Percentiles rank a stretch among this genome's conserved stretches.
phyloP scores from a whole-genome alignment of 208 protist genomes.

The Zelonia costaricensis region DNA sequence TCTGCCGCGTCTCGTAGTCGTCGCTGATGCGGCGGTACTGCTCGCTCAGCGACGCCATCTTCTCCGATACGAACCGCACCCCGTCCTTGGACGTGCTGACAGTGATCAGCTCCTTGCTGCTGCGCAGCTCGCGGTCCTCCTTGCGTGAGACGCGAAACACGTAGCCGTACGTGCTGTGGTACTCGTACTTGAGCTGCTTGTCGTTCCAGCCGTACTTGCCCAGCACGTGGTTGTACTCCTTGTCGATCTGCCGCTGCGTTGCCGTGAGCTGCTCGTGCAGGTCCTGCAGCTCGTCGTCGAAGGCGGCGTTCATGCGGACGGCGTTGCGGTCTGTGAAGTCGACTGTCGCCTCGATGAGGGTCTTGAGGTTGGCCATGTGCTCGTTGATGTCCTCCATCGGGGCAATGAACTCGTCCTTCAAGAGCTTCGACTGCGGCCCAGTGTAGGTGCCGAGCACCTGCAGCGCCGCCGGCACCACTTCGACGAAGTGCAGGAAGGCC shows the following conservation, averaged over 20 bases:
- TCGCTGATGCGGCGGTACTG: constrained; percentile 73
- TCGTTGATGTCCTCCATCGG: constrained; percentile 87
- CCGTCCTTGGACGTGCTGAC: constrained; percentile 94
- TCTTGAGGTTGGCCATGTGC: constrained; percentile 78
- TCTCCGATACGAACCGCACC: constrained; percentile 92
- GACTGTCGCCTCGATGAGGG: constrained; percentile 81
- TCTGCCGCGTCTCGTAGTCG: constrained; percentile 81
- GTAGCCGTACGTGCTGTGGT: constrained; percentile 87
- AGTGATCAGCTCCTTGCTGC: constrained; percentile 70
- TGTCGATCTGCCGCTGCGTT: constrained; percentile 76
- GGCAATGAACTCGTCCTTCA: constrained; percentile 84
- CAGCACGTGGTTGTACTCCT: constrained; percentile 67
- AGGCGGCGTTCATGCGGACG: constrained; percentile 91
- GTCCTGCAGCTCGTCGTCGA: constrained; percentile 92
- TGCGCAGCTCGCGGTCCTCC: constrained; percentile 89
- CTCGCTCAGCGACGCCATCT: constrained; percentile 83
- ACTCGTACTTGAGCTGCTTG: constrained; percentile 92
- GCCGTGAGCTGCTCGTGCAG: constrained; percentile 73
- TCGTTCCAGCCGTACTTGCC: constrained; percentile 80
- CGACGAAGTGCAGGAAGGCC: constrained; percentile 84
- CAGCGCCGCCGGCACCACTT: constrained; percentile 62
- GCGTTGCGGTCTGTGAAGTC: constrained; percentile 78
- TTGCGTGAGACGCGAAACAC: constrained; percentile 92
- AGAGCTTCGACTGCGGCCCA: constrained; percentile 66
- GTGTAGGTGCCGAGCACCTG: constrained; percentile 69